Base-by-base conservation (phyloP, 441 rosid species). In the Cnidoscolus chayamansa region DNA sequence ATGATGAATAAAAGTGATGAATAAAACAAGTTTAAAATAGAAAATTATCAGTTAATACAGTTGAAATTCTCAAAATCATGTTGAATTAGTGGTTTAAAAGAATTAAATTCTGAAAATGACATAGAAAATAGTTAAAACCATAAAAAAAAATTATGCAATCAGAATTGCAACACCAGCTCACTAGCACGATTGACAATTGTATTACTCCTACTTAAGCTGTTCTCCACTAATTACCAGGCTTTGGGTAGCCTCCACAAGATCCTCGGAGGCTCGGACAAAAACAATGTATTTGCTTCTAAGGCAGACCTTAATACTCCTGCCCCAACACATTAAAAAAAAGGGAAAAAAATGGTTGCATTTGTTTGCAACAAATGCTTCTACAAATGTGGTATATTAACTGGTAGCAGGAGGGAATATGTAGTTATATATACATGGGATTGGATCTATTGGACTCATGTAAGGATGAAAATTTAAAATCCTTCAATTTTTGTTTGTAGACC, bases 11-110 rank as follows among this genome's bases (percentile, higher is more conserved):
- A 31, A 64, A 66, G 8, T 50, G 45, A 58, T 1, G n/a, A 40
- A 8, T 13, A 54, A 12, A 35, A 8, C 43, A 48, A 48, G 30
- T 17, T 16, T 35, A 16, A 67, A 54, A 10, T 10, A 9, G 71
- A 3, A 53, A 59, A 67, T 50, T 50, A 67, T 37, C 32, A 53
- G 17, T 68, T 68, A 55, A 35, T 63, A 54, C 37, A 63, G 51
- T 63, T 63, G 43, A 64, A 17, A 12, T 16, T 56, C 56, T 10
- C 15, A 9, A 35, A 68, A 54, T 68, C 30, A n/a, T 60, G 32
- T 53, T n/a, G 61, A 66, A 4, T 50, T 51, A 17, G 43, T 31
- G 20, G 30, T 51, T 31, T 49, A 12, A 30, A 1, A 25, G 11
- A 16, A 25, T 1, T 31, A 47, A 58, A 45, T 12, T 59, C 45